These are phyloP conservation scores for Lepraria neglecta DNA, from an alignment of 495 filamentous ascomycete genomes.

Conservation along the genomic window DNA sequence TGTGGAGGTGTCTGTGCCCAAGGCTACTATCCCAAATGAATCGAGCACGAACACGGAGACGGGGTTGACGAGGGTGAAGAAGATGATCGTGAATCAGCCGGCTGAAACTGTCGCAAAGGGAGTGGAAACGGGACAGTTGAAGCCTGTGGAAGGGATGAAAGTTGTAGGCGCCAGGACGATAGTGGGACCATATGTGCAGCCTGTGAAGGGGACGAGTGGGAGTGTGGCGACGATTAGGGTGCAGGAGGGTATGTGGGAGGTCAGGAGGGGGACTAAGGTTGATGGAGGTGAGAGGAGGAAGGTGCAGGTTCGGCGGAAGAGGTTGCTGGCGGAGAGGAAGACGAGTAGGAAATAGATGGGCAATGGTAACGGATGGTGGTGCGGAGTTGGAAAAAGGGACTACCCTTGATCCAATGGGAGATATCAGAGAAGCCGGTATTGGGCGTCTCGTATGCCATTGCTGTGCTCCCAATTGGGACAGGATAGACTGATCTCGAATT, in stretches of 20 bases:
- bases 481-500: too few species aligned
- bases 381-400: too few species aligned
- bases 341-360: conserved; percentile 19
- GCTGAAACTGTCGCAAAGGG: conserved; percentile 43
- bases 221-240: conserved; percentile 57
- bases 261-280: conserved; percentile 75
- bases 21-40: conserved; percentile 11
- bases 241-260: conserved; percentile 85
- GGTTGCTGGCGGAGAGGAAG: conserved; percentile 45
- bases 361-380: not conserved
- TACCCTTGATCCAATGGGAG: not conserved
- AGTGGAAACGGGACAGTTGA: conserved; percentile 35
- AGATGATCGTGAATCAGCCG: conserved; percentile 68
- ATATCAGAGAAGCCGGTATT: too few species aligned
- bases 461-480: too few species aligned
- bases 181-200: conserved; percentile 61
- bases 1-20: conserved; percentile 50
- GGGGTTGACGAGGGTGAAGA: conserved; percentile 47
- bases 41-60: conserved; percentile 38
- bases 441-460: too few species aligned
- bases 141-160: conserved; percentile 56
- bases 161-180: conserved; percentile 60
- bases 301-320: conserved; percentile 73
- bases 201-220: conserved; percentile 55
- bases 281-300: conserved; percentile 92